phyloP scores from a whole-genome alignment of 495 filamentous ascomycete species.

The Poronia punctata region DNA sequence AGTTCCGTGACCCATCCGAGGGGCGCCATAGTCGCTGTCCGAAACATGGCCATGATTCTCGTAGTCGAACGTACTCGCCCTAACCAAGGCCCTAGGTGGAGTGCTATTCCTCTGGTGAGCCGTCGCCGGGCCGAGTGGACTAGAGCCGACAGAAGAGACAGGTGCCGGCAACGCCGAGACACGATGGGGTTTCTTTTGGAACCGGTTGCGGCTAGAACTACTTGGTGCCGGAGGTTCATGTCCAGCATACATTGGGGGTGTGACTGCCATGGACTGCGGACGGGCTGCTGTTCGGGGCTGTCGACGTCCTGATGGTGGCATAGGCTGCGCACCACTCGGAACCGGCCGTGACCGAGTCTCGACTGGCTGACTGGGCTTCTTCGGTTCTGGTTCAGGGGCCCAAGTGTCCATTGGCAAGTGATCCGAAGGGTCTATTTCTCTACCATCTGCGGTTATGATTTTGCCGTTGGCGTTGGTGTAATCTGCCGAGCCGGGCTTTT shows the following conservation, averaged over 20 bases:
- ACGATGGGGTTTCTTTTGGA: constrained; percentile 54
- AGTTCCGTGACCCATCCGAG: constrained; percentile 14
- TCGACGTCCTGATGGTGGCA: constrained; percentile 28
- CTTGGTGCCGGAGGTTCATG: constrained; percentile 23
- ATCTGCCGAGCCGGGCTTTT: constrained; percentile 18
- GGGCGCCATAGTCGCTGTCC: constrained; percentile 15
- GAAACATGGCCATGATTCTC: constrained; percentile 36
- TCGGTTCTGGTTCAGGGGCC: constrained; percentile 88
- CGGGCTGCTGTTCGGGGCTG: constrained; percentile 14
- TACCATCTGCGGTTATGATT: constrained; percentile 77
- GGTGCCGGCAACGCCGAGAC: constrained; percentile 33
- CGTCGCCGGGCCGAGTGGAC: constrained; percentile 38
- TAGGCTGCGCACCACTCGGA: constrained; percentile 41
- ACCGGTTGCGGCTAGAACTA: constrained; percentile 43
- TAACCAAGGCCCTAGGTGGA: constrained; percentile 30
- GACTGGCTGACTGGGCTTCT: constrained; percentile 42
- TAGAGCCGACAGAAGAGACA: constrained; percentile 31
- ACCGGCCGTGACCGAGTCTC: constrained; percentile 38
- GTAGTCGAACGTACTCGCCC: constrained; percentile 39
- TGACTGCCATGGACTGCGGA: constrained; percentile 15
- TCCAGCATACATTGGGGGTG: constrained; percentile 13
- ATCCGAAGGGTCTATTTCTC: constrained; percentile 86
- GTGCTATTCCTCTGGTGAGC: constrained; percentile 36
- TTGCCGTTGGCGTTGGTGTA: constrained; percentile 45
- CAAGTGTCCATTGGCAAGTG: constrained; percentile 85